Base-by-base conservation (phyloP, 108 stramenopile species). In the Nitzschia palea region DNA sequence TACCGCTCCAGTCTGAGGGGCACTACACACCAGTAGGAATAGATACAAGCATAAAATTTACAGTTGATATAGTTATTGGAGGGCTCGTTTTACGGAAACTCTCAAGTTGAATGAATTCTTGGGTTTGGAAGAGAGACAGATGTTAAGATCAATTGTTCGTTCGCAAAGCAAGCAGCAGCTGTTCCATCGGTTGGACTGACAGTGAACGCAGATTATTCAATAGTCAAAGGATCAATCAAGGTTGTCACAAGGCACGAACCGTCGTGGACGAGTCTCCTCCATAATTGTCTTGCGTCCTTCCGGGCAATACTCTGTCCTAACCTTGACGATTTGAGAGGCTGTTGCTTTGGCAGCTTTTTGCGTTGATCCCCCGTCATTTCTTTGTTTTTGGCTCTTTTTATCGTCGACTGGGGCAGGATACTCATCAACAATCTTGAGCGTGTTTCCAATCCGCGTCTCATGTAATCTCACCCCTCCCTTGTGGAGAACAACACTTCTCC, bases 301-400 rank as follows among this genome's bases (percentile, higher is more conserved):
- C 14, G 65, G 55, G 51, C 56, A 67, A 42, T 67, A 74, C 61
- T 74, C 73, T 2, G 73, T 65, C 18, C 73, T 65, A 18, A 74
- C 40, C 31, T 67, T 67, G 2, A 67, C 73, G 4, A 74, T 52
- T 25, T 64, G 61, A 12, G 71, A 43, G 18, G 58, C 58, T 8
- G 28, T 4, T 29, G 25, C 4, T 14, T 30, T 30, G 10, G 25
- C 28, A 17, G 34, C 32, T 40, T 17, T 29, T 3, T 53, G 37
- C 4, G 27, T 40, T 1, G 29, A 33, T 17, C 31, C 47, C 28
- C 25, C 42, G 12, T 27, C 29, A 0, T 22, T 50, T 1, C 44
- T 35, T 44, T 15, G n/a, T 22, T 31, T 18, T 2, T 9, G 18
- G 10, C 8, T 26, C 6, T 15, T n/a, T 9, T 32, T 8, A 12